Evolutionary conservation across 371 early-diverging fungal species (phyloP), one percentile per base, ranked within the genome.

Genomic region (Dinochytrium kinnereticum): DNA sequence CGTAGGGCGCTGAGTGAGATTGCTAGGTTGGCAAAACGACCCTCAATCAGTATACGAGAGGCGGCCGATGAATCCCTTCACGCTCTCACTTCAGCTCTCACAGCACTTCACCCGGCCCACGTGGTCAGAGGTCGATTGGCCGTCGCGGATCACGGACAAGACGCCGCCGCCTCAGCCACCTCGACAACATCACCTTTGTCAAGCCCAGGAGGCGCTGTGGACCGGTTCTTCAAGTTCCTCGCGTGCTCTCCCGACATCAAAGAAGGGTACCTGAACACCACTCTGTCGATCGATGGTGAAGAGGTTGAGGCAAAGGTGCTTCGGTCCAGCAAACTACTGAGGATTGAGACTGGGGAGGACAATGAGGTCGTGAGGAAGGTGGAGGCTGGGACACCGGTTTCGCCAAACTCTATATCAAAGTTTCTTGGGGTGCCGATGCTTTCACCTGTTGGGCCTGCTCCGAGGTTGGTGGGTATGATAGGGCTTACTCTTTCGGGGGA

Each of bases 391-490:
- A 61, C 64, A 5, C 38, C 38, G 7, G 30, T 50, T 39, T 71
- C 71, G 15, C 64, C 71, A 3, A 33, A 34, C 15, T 2, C 74
- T 2, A 68, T 73, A 1, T 66, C 72, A 0, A 53, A 66, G 38
- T 78, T 75, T 39, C 49, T 81, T 19, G 82, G 82, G 3, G 64
- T 79, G 0, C 79, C 82, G 1, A 33, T 81, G 33, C 55, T 71
- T 1, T 19, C 68, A 3, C 24, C 36, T 2, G 15, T 50, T 1
- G 59, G 55, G 36, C 5, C 3, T 13, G 34, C 30, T 3, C 61
- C 61, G 19, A 70, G 71, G 19, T 26, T 75, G 0, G 73, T 79
- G 10, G 82, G 82, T 59, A 76, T 76, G 19, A 26, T 82, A 3
- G 76, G 69, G 10, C n/a, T 82, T 61, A 76, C 69, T 34, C 39